phyloP scores from a whole-genome alignment of 176 grass and related monocot species.

The Juncus inflexus region DNA sequence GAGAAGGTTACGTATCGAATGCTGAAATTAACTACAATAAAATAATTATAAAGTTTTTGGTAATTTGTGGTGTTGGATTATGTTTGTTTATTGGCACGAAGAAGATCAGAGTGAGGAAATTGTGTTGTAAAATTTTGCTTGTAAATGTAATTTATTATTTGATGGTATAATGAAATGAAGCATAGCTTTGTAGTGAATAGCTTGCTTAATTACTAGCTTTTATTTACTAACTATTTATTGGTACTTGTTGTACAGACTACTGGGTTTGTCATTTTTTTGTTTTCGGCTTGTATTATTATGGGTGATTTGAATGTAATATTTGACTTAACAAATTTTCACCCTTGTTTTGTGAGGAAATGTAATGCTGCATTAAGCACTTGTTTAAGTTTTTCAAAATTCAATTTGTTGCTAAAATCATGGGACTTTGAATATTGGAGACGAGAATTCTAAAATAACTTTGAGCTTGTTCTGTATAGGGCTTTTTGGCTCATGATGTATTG shows the following conservation, averaged over 20 bases:
- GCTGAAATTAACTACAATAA: conserved; percentile 34
- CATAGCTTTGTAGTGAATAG: conserved; percentile 24
- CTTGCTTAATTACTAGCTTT: conserved; percentile 5
- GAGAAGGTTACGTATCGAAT: conserved; percentile 78
- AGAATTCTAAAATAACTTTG: no score
- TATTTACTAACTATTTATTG: conserved; percentile 2
- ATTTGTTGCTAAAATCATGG: no score
- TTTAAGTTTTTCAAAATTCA: neutral
- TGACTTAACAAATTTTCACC: neutral
- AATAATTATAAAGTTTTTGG: neutral
- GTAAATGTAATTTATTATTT: conserved; percentile 15
- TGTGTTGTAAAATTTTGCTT: conserved; percentile 28
- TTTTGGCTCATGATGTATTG: no score
- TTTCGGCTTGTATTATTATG: conserved; percentile 13
- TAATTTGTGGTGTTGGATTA: neutral
- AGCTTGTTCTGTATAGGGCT: no score
- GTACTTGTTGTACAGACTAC: conserved; percentile 14
- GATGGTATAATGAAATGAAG: conserved; percentile 25
- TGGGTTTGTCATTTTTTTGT: conserved; percentile 13
- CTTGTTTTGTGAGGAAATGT: neutral
- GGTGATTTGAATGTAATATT: neutral
- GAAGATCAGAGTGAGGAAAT: neutral
- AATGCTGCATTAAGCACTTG: neutral
- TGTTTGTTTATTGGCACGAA: conserved; percentile 5
- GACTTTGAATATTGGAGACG: no score